Percentiles rank a stretch among this genome's conserved stretches.
These are phyloP conservation scores for Blastomyces parvus DNA, from an alignment of 2,329 filamentous ascomycete species.

Conservation along the genomic window DNA sequence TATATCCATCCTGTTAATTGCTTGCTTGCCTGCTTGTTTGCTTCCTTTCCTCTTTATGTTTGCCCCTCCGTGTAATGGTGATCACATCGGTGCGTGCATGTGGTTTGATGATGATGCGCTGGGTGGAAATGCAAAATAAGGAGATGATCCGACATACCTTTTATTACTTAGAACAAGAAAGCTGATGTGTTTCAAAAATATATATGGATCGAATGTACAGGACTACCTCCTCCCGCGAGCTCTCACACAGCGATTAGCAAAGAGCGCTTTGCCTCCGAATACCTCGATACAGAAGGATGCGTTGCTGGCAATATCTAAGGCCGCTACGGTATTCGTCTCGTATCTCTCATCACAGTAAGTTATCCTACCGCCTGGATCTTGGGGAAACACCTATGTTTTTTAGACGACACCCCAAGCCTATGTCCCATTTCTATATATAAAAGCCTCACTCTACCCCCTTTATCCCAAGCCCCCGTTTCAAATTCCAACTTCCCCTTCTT, in stretches of 20 bases:
- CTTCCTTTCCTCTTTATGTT: background rate
- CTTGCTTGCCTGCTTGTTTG: conserved; percentile 4
- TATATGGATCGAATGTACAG: conserved; percentile 24
- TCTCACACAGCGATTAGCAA: conserved; percentile 52
- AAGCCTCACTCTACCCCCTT: background rate
- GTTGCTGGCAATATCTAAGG: conserved; percentile 53
- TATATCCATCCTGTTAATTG: conserved; percentile 3
- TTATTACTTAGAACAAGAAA: background rate
- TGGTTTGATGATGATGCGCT: background rate
- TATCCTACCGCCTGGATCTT: background rate
- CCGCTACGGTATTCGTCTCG: conserved; percentile 57
- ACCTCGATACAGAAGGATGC: conserved; percentile 59
- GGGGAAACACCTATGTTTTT: background rate
- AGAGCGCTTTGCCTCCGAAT: conserved; percentile 54
- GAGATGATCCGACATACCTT: background rate
- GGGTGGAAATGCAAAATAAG: background rate
- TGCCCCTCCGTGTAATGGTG: background rate
- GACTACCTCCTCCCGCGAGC: conserved; percentile 55
- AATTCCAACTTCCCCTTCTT: background rate
- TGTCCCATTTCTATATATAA: background rate
- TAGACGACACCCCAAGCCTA: background rate
- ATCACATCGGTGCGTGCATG: background rate
- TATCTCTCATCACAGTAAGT: conserved; percentile 52
- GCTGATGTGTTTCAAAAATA: background rate
- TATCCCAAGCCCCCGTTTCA: background rate